Conservation (phyloP, 768 basidiomycete genomes). For the Crassisporium funariophilum region DNA sequence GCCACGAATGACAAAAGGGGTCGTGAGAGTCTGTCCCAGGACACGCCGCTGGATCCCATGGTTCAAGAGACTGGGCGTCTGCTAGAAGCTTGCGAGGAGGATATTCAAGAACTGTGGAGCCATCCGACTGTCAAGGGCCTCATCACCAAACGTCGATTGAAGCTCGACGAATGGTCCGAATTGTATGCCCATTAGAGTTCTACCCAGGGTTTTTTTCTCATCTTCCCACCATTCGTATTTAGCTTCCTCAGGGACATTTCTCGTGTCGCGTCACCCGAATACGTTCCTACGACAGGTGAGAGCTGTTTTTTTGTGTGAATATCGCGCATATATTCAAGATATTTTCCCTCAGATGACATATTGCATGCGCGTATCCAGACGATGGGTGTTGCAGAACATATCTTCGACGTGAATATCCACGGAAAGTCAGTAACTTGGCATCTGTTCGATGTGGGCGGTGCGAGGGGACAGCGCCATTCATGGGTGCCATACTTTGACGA, state of each 20-base stretch:
- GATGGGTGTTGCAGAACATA: constrained; percentile 85
- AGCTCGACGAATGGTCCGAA: constrained; percentile 87
- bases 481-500: constrained; percentile 83
- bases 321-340: constrained; percentile 31
- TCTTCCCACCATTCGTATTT: constrained; percentile 14
- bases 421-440: constrained; percentile 78
- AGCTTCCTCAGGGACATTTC: constrained; percentile 78
- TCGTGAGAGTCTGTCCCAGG: constrained; percentile 32
- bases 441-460: constrained; percentile 72
- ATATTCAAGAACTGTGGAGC: constrained; percentile 73
- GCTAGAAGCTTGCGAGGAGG: constrained; percentile 58
- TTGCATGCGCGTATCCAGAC: constrained; percentile 89
- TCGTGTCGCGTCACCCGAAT: constrained; percentile 68
- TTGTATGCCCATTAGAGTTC: constrained; percentile 56
- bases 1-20: constrained; percentile 32
- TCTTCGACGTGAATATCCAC: constrained; percentile 80
- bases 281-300: constrained; percentile 76
- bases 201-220: constrained; percentile 8
- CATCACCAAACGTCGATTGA: constrained; percentile 67
- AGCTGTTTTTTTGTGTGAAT: constrained; percentile 10
- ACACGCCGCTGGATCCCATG: constrained; percentile 50
- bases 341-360: constrained; percentile 65
- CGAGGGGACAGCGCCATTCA: constrained; percentile 70
- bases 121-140: constrained; percentile 71
- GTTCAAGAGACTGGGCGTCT: constrained; percentile 64